Conservation (phyloP, 2,329 filamentous ascomycete genomes). For the Colletotrichum simmondsii region DNA sequence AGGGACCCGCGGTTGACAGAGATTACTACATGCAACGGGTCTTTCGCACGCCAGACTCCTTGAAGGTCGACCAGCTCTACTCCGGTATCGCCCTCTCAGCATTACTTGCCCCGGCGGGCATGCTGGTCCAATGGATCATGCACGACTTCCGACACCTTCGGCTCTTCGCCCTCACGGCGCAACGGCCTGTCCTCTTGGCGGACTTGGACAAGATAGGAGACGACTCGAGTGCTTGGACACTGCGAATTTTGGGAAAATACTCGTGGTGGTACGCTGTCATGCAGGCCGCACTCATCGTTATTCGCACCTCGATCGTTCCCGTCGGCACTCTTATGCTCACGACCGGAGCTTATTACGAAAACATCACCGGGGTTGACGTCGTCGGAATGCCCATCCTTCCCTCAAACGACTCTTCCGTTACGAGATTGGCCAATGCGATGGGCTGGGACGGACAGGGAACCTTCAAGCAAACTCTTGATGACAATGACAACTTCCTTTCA, state of each 20-base stretch:
- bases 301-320: slow-evolving; percentile 18
- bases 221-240: slow-evolving; percentile 22
- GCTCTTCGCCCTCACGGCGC: slow-evolving; percentile 19
- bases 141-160: slow-evolving; percentile 19
- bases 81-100: slow-evolving; percentile 20
- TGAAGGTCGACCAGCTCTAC: slow-evolving; percentile 22
- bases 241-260: neutral
- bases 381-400: slow-evolving; percentile 3
- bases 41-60: slow-evolving; percentile 17
- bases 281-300: slow-evolving; percentile 12
- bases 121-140: slow-evolving; percentile 29
- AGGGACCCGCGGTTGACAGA: slow-evolving; percentile 1
- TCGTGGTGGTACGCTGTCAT: slow-evolving; percentile 23
- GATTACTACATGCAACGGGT: neutral
- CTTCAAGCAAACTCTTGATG: neutral
- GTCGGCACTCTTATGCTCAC: slow-evolving; percentile 20
- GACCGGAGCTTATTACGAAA: neutral
- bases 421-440: slow-evolving; percentile 9
- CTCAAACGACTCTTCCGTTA: neutral
- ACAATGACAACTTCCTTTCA: slow-evolving; percentile 10
- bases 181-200: slow-evolving; percentile 1
- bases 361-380: neutral
- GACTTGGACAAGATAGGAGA: slow-evolving; percentile 19
- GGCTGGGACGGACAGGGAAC: slow-evolving; percentile 6
- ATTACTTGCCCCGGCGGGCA: slow-evolving; percentile 15